phyloP scores from a whole-genome alignment of 1,284 basidiomycete genomes.

The Abortiporus biennis region DNA sequence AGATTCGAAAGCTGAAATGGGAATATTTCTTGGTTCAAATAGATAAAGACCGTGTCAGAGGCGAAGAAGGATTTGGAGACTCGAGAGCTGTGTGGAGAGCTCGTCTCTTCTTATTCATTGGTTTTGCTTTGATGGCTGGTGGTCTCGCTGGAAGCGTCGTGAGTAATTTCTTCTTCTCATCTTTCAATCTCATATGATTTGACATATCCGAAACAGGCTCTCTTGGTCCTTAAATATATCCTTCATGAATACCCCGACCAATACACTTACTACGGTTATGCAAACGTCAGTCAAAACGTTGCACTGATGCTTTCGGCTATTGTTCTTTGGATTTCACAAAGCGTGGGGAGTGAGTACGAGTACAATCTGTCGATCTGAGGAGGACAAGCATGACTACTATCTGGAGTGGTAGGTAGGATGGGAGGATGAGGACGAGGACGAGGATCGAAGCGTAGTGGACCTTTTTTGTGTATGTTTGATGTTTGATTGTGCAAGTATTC shows the following conservation, averaged over 20 bases:
- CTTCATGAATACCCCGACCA: conserved; percentile 68
- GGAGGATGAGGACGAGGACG: too few relatives aligned
- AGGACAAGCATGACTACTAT: too few relatives aligned
- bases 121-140: conserved; percentile 95
- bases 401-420: too few relatives aligned
- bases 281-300: conserved; percentile 90
- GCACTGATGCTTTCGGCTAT: conserved; percentile 88
- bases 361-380: conserved; percentile 78
- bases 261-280: conserved; percentile 90
- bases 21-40: too few relatives aligned
- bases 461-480: too few relatives aligned
- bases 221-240: conserved; percentile 91
- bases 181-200: background rate
- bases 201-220: conserved; percentile 46
- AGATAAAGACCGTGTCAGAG: conserved; percentile 89
- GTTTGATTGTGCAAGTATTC: too few relatives aligned
- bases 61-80: conserved; percentile 79
- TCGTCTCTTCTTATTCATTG: conserved; percentile 86
- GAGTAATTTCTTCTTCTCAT: conserved; percentile 29
- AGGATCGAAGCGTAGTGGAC: too few relatives aligned
- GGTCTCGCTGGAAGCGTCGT: conserved; percentile 92
- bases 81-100: conserved; percentile 86
- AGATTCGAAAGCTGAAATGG: too few relatives aligned
- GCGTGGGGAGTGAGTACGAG: conserved; percentile 76
- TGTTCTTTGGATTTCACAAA: conserved; percentile 86